Evolutionary conservation across 768 basidiomycete genomes (phyloP).

Genomic region (Crucibulum laeve): DNA sequence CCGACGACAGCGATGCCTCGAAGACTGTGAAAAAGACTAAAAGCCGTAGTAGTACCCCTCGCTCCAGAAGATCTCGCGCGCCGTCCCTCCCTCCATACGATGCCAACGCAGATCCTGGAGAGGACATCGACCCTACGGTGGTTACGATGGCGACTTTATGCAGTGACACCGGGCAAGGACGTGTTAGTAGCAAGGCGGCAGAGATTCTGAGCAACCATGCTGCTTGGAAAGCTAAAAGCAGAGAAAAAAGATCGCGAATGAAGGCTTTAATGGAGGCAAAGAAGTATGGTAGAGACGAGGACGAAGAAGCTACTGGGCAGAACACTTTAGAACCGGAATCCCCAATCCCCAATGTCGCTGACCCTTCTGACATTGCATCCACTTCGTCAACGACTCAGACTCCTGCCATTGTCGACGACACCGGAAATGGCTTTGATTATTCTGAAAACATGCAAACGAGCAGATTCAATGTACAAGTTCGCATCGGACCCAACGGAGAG

Average conservation of each 20-base stretch:
- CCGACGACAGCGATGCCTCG: not conserved
- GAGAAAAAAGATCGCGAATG: constrained; percentile 64
- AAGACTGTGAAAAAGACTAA: not conserved
- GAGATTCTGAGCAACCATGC: constrained; percentile 70
- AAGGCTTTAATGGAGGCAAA: constrained; percentile 61
- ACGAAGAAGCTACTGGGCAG: constrained; percentile 29
- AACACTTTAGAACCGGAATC: constrained; percentile 4
- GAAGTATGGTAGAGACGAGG: constrained; percentile 65
- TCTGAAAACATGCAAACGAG: constrained; percentile 58
- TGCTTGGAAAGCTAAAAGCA: constrained; percentile 66
- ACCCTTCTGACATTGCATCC: constrained; percentile 10
- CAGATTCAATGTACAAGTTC: constrained; percentile 80
- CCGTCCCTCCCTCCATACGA: constrained; percentile 55
- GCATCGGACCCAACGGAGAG: constrained; percentile 84
- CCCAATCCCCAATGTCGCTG: constrained; percentile 11
- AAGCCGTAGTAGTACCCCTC: constrained; percentile 20
- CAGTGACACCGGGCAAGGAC: constrained; percentile 72
- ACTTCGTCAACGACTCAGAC: constrained; percentile 10
- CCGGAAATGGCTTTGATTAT: constrained; percentile 67
- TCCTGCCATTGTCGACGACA: constrained; percentile 32
- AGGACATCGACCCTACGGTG: constrained; percentile 76
- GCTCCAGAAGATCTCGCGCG: constrained; percentile 36
- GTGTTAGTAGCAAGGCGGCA: constrained; percentile 72
- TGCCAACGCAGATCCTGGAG: constrained; percentile 60
- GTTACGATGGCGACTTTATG: constrained; percentile 83